Conservation (phyloP, 139 green algal genomes). For the Chlorella vulgaris region DNA sequence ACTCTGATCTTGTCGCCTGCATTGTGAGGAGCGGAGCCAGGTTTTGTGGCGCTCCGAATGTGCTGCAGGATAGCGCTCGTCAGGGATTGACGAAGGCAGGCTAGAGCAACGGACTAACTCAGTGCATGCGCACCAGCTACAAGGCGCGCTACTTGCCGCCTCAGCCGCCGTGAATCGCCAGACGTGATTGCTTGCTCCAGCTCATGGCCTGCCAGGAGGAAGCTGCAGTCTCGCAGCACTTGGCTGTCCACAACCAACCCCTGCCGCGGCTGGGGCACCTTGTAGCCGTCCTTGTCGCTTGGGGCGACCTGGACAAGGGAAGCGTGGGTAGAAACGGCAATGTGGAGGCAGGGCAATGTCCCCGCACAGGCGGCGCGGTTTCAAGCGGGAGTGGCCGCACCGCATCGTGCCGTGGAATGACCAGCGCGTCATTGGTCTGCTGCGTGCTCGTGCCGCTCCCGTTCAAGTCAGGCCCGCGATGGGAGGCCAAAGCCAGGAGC, state of each 20-base stretch:
- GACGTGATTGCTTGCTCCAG: conserved; percentile 2
- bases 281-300: neutral
- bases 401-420: neutral
- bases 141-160: conserved; percentile 4
- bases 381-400: neutral
- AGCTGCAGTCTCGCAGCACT: neutral
- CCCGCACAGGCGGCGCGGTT: no score
- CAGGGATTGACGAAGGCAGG: no score
- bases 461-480: no score
- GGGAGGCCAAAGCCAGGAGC: no score
- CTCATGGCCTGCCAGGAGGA: neutral
- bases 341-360: no score
- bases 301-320: neutral
- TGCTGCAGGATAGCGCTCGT: no score
- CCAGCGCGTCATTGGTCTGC: neutral
- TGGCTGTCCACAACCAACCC: neutral
- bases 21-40: neutral
- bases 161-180: conserved; percentile 11
- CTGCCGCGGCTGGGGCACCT: neutral
- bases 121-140: neutral
- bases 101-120: no score
- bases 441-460: neutral
- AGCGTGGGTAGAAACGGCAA: neutral
- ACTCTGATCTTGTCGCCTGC: conserved; percentile 4
- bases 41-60: no score